A percentile compares a stretch with the other conserved stretches of the same genome.
Evolutionary conservation across 1,139 yeast species (phyloP).

Genomic region (Kurtzmaniella natalensis): DNA sequence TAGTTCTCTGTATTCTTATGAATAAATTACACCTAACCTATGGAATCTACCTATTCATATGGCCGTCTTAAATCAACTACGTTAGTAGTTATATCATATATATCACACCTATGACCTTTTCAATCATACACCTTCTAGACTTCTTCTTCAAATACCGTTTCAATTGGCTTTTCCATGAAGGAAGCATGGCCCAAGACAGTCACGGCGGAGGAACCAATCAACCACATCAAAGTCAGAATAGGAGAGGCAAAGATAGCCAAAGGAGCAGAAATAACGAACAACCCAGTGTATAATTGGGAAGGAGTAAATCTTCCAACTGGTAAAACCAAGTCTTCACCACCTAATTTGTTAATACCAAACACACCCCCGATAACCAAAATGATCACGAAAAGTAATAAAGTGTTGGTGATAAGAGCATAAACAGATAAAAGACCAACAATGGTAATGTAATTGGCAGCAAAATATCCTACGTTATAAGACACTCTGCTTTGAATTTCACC

Average conservation of each 20-base stretch:
- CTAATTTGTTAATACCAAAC: conserved; percentile 70
- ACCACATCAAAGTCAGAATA: conserved; percentile 90
- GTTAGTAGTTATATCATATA: no score
- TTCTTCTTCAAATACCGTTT: conserved; percentile 93
- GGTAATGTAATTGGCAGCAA: conserved; percentile 79
- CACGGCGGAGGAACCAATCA: conserved; percentile 90
- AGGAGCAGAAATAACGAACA: conserved; percentile 75
- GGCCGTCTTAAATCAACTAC: no score
- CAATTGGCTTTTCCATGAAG: conserved; percentile 95
- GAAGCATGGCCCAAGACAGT: conserved; percentile 87
- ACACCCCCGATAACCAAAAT: conserved; percentile 65
- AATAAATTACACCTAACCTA: neutral
- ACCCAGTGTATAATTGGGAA: conserved; percentile 84
- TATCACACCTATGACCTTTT: no score
- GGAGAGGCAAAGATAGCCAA: conserved; percentile 93
- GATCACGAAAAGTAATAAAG: conserved; percentile 78
- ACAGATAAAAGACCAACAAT: conserved; percentile 62
- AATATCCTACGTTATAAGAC: conserved; percentile 79
- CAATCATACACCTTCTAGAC: no score
- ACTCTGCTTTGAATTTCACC: conserved; percentile 88
- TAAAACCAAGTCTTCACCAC: conserved; percentile 74
- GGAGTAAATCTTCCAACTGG: conserved; percentile 70
- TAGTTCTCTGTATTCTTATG: neutral
- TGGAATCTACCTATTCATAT: no score
- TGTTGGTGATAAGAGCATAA: conserved; percentile 70